Percentiles rank a stretch among this genome's conserved stretches.
phyloP scores from a whole-genome alignment of 2,329 filamentous ascomycete species.

The Fulvia fulva region DNA sequence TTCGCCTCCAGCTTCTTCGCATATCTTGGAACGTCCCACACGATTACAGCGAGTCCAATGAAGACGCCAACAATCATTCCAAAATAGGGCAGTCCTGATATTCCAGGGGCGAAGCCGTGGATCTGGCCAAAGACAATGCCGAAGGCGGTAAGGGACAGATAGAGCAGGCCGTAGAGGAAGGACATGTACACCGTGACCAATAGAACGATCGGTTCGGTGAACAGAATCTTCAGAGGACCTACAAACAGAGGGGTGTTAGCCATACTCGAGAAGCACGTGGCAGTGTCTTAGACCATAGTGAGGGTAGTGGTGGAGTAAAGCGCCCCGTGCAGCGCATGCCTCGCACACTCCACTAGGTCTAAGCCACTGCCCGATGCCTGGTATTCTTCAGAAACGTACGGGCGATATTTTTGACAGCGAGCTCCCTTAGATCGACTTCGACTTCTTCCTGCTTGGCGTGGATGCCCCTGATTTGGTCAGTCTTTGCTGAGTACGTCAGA shows the following conservation, averaged over 20 bases:
- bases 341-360: too few species aligned
- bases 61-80: conserved; percentile 54
- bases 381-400: too few species aligned
- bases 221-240: conserved; percentile 46
- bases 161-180: conserved; percentile 42
- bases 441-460: conserved; percentile 48
- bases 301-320: too few species aligned
- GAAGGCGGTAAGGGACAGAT: conserved; percentile 81
- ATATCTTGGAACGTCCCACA: conserved; percentile 32
- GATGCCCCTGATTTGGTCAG: conserved; percentile 34
- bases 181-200: conserved; percentile 43
- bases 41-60: conserved; percentile 21
- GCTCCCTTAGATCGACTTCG: conserved; percentile 35
- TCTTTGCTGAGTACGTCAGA: too few species aligned
- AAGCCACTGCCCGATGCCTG: too few species aligned
- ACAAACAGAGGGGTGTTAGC: too few species aligned
- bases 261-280: too few species aligned
- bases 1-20: conserved; percentile 30
- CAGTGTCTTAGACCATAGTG: too few species aligned
- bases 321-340: too few species aligned
- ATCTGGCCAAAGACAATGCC: conserved; percentile 71
- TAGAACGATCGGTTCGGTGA: conserved; percentile 48
- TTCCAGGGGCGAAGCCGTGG: conserved; percentile 65
- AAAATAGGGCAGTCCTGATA: conserved; percentile 76
- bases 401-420: conserved; percentile 35